phyloP scores from a whole-genome alignment of 1,284 basidiomycete genomes.

The Meira nashicola region DNA sequence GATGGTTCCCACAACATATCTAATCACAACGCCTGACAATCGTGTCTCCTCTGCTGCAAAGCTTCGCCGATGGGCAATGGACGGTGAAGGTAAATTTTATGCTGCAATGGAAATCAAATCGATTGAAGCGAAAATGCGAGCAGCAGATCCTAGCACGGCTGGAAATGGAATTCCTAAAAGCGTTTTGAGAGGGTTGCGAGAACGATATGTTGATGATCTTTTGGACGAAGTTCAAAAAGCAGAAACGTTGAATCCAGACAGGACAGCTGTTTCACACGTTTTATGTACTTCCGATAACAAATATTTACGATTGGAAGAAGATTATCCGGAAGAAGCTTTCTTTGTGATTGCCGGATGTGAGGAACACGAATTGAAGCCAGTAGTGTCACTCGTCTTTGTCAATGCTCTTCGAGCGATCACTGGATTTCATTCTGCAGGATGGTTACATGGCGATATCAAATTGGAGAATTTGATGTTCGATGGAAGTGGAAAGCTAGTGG shows the following conservation, averaged over 20 bases:
- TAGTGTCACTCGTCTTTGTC: slow-evolving; percentile 39
- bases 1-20: slow-evolving; percentile 24
- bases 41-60: slow-evolving; percentile 50
- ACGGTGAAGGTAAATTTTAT: slow-evolving; percentile 43
- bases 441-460: slow-evolving; percentile 52
- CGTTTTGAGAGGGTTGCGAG: slow-evolving; percentile 20
- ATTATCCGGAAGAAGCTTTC: slow-evolving; percentile 51
- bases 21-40: slow-evolving; percentile 51
- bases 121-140: slow-evolving; percentile 44
- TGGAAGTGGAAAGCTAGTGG: slow-evolving; percentile 30
- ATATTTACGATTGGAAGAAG: slow-evolving; percentile 46
- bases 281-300: slow-evolving; percentile 43
- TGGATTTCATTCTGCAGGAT: slow-evolving; percentile 42
- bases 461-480: slow-evolving; percentile 51
- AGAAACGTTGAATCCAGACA: slow-evolving; percentile 38
- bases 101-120: slow-evolving; percentile 52
- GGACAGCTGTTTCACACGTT: slow-evolving; percentile 29
- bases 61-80: slow-evolving; percentile 50
- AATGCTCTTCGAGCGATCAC: slow-evolving; percentile 36
- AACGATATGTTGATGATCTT: slow-evolving; percentile 45
- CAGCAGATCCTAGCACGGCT: slow-evolving; percentile 29
- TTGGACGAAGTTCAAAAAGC: slow-evolving; percentile 50
- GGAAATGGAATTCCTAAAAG: slow-evolving; percentile 10
- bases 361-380: slow-evolving; percentile 40
- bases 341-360: slow-evolving; percentile 50